phyloP scores from a whole-genome alignment of 176 grass and related monocot species.

The Musa beccarii region DNA sequence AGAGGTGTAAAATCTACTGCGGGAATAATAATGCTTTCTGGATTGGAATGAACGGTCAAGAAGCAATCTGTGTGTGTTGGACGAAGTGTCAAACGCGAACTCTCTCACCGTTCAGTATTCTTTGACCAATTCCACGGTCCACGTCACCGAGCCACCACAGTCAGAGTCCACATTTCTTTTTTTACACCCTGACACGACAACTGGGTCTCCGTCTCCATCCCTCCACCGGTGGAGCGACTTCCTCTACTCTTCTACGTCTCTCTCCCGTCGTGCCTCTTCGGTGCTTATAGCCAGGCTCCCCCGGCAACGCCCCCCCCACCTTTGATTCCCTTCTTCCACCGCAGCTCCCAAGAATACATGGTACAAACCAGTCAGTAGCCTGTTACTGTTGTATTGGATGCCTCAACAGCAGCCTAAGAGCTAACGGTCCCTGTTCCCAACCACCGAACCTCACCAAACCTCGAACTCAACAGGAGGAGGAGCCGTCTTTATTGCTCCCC shows the following conservation, averaged over 20 bases:
- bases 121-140: not conserved
- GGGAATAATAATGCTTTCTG: too few species aligned
- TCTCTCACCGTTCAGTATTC: too few species aligned
- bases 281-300: too few species aligned
- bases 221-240: too few species aligned
- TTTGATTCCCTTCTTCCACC: not conserved
- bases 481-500: not conserved
- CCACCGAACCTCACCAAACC: not conserved
- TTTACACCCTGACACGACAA: too few species aligned
- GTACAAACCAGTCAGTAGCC: not conserved
- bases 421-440: not conserved
- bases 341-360: not conserved
- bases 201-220: not conserved
- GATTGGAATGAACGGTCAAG: too few species aligned
- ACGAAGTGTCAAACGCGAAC: too few species aligned
- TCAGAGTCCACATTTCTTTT: not conserved
- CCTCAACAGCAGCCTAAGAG: not conserved
- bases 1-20: too few species aligned
- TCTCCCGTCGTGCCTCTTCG: not conserved
- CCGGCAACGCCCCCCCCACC: not conserved
- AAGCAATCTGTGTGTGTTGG: too few species aligned
- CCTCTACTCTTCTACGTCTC: not conserved
- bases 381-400: too few species aligned
- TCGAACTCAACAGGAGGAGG: not conserved
- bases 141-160: not conserved